These are phyloP conservation scores for Plasmodiophora brassicae DNA, from an alignment of 208 protist species.

Conservation along the genomic window DNA sequence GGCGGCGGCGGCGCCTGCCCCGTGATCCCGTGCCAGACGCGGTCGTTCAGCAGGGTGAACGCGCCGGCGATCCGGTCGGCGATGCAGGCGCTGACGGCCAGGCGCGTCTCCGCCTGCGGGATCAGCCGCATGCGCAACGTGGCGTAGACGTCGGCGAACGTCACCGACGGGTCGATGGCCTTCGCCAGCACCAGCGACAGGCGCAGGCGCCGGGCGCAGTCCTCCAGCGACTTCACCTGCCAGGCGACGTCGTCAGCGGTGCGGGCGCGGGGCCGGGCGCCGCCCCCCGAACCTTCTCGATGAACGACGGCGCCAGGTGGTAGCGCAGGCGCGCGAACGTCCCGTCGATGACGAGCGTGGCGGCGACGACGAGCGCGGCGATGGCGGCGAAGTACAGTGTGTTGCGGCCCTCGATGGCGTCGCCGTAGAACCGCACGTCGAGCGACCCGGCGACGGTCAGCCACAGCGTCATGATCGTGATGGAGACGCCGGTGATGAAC, in stretches of 20 bases:
- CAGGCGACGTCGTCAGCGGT: no score
- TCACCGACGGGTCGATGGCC: not conserved
- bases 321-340: not conserved
- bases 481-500: not conserved
- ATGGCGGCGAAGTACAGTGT: not conserved
- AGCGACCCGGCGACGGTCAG: not conserved
- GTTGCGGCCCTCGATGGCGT: not conserved
- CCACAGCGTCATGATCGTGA: not conserved
- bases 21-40: not conserved
- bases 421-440: not conserved
- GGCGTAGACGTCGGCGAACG: not conserved
- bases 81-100: not conserved
- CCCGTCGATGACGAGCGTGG: not conserved
- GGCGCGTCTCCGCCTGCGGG: not conserved
- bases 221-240: no score
- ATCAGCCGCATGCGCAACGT: not conserved
- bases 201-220: not conserved
- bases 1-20: not conserved
- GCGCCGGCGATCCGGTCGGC: not conserved
- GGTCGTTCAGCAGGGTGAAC: not conserved
- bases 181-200: not conserved
- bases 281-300: not conserved
- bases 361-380: not conserved
- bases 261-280: no score
- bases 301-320: not conserved